These are phyloP conservation scores for Xylaria longipes DNA, from an alignment of 495 filamentous ascomycete genomes.

Conservation along the genomic window DNA sequence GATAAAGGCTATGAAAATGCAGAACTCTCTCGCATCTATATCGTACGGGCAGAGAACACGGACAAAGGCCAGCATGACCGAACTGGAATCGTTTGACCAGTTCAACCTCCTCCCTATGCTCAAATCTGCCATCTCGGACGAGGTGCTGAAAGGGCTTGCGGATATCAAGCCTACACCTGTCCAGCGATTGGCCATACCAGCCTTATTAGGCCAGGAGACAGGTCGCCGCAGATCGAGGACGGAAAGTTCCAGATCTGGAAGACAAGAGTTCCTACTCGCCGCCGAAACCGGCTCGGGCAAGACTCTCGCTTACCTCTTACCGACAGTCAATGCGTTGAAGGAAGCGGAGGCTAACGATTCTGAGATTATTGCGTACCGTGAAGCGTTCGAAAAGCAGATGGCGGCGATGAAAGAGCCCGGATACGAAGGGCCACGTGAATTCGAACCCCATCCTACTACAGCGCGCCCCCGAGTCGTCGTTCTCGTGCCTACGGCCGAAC, in stretches of 20 bases:
- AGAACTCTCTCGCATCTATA: conserved; percentile 73
- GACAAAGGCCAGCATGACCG: conserved; percentile 72
- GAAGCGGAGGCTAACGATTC: conserved; percentile 69
- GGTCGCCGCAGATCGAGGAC: conserved; percentile 27
- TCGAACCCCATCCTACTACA: conserved; percentile 71
- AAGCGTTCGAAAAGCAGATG: conserved; percentile 52
- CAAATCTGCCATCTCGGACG: conserved; percentile 71
- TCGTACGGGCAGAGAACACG: conserved; percentile 72
- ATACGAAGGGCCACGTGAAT: conserved; percentile 60
- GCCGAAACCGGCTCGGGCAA: conserved; percentile 98
- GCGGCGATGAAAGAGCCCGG: conserved; percentile 54
- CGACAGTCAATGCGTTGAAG: conserved; percentile 83
- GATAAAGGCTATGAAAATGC: conserved; percentile 93
- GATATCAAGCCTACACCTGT: conserved; percentile 83
- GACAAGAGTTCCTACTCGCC: conserved; percentile 82
- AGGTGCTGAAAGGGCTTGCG: conserved; percentile 73
- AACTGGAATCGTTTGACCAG: conserved; percentile 77
- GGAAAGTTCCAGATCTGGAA: conserved; percentile 38
- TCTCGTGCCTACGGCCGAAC: conserved; percentile 90
- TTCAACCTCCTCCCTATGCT: conserved; percentile 76
- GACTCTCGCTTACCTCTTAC: conserved; percentile 89
- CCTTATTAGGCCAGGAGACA: conserved; percentile 61
- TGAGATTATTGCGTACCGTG: conserved; percentile 58
- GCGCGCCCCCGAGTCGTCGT: conserved; percentile 85
- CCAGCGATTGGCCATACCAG: conserved; percentile 86